Conservation (phyloP, 192 early-diverging fungal species). For the Entrophospora sp. region DNA sequence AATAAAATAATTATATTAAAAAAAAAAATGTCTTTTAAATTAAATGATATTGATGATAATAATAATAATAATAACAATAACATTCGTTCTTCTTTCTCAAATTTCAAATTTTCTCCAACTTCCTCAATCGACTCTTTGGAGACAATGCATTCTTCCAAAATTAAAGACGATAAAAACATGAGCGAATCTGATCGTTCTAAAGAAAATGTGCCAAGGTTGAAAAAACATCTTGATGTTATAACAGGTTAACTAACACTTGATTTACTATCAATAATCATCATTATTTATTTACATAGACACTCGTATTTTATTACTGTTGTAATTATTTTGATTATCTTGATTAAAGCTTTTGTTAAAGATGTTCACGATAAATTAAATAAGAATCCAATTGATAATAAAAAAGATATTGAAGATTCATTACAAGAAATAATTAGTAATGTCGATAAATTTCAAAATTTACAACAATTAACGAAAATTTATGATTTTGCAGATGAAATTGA, state of each 20-base stretch:
- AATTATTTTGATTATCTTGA: neutral
- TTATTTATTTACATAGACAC: neutral
- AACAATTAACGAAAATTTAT: neutral
- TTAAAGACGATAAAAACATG: too few species aligned
- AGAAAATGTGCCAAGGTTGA: too few species aligned
- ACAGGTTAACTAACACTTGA: neutral
- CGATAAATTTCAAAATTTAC: conserved; percentile 7
- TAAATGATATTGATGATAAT: too few species aligned
- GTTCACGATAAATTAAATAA: conserved; percentile 9
- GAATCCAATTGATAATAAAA: conserved; percentile 1
- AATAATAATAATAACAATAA: too few species aligned
- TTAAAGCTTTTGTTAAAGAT: conserved; percentile 19
- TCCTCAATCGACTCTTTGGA: too few species aligned
- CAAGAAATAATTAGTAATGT: neutral
- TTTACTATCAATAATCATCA: neutral
- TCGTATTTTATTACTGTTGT: neutral
- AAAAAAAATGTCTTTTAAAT: too few species aligned
- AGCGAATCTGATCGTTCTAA: too few species aligned
- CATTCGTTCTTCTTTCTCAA: too few species aligned
- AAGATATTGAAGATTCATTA: neutral
- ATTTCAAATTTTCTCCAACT: too few species aligned
- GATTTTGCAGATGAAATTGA: conserved; percentile 16
- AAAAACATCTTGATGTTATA: conserved; percentile 5
- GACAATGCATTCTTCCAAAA: too few species aligned
- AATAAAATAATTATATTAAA: too few species aligned